phyloP scores from a whole-genome alignment of 2,329 filamentous ascomycete species.

The Phyllosticta paracitricarpa region DNA sequence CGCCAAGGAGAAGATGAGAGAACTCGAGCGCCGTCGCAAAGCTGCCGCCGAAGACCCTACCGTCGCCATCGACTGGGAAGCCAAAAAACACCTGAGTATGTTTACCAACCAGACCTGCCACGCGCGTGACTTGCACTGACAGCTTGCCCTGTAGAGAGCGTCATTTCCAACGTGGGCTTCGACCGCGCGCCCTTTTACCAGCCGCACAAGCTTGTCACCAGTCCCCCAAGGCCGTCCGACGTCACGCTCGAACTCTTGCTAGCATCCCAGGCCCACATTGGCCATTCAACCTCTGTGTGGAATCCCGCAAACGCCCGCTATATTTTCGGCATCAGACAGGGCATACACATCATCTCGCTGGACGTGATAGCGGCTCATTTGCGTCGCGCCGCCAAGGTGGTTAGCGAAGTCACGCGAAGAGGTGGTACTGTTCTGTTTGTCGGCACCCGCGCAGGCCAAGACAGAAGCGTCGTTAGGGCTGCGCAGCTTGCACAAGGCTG shows the following conservation, averaged over 20 bases:
- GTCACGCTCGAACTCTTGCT: conserved; percentile 80
- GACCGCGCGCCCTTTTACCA: conserved; percentile 46
- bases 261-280: conserved; percentile 46
- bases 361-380: conserved; percentile 83
- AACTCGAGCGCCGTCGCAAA: conserved; percentile 15
- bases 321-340: conserved; percentile 82
- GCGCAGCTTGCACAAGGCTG: conserved; percentile 69
- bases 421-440: conserved; percentile 86
- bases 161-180: conserved; percentile 29
- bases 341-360: conserved; percentile 85
- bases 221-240: conserved; percentile 68
- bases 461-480: conserved; percentile 68
- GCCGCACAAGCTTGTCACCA: conserved; percentile 54
- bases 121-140: not conserved
- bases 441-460: conserved; percentile 75
- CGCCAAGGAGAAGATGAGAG: not conserved
- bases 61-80: conserved; percentile 32
- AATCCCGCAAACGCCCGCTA: conserved; percentile 90
- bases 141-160: conserved; percentile 19
- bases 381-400: conserved; percentile 84
- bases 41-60: conserved; percentile 12
- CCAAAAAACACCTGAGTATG: conserved; percentile 32
- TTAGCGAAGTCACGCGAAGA: conserved; percentile 72
- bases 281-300: conserved; percentile 76
- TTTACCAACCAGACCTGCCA: not conserved